Percentiles rank a stretch among this genome's conserved stretches.
Evolutionary conservation across 257 asterid species (phyloP).

Genomic region (Fraxinus americana): DNA sequence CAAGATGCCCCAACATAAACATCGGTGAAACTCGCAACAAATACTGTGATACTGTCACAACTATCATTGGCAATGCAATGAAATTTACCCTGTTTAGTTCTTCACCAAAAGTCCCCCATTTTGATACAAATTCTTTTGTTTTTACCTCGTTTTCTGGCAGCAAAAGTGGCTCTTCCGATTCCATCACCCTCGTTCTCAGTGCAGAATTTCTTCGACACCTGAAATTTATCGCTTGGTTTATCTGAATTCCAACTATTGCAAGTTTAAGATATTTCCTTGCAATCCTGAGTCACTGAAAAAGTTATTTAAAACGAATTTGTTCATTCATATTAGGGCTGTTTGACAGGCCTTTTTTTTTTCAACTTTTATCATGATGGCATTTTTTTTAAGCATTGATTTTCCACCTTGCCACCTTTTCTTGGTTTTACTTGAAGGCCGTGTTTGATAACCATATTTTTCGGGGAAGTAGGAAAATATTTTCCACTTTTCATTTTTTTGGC

Average conservation of each 20-base stretch:
- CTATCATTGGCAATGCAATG: conserved; percentile 56
- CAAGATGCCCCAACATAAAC: conserved; percentile 61
- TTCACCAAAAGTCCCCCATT: conserved; percentile 22
- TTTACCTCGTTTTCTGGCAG: conserved; percentile 6
- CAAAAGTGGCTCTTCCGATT: conserved; percentile 37
- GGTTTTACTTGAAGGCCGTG: too few relatives aligned
- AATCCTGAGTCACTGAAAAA: too few relatives aligned
- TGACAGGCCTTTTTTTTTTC: too few relatives aligned
- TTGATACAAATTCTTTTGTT: background rate
- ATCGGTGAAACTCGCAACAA: conserved; percentile 47
- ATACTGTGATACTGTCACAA: conserved; percentile 46
- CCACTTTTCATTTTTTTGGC: too few relatives aligned
- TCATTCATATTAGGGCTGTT: too few relatives aligned
- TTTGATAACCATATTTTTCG: too few relatives aligned
- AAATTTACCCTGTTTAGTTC: conserved; percentile 43
- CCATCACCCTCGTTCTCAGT: conserved; percentile 19
- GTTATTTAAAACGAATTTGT: too few relatives aligned
- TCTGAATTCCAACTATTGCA: background rate
- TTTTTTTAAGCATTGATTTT: too few relatives aligned
- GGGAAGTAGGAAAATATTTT: too few relatives aligned
- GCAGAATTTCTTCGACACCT: background rate
- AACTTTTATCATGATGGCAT: too few relatives aligned
- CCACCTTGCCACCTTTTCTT: too few relatives aligned
- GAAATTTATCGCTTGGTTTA: background rate
- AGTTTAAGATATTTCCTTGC: background rate